Conservation (phyloP, 208 protist species). For the Acanthamoeba castellanii region DNA sequence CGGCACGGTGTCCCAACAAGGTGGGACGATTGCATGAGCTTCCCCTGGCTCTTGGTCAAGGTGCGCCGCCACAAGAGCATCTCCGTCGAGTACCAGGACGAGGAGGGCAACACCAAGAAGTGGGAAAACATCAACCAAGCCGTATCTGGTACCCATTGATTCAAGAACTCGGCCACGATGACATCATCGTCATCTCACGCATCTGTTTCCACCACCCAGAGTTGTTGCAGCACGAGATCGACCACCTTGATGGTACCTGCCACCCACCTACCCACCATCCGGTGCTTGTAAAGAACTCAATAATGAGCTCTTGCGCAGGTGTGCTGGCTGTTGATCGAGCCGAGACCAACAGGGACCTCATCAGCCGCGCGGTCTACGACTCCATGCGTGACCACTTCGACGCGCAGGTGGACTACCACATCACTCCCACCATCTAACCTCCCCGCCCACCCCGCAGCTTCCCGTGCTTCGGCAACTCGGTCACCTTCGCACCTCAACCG, state of each 20-base stretch:
- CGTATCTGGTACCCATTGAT: constrained; percentile 18
- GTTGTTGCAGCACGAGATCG: constrained; percentile 58
- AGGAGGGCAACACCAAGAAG: constrained; percentile 32
- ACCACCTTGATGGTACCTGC: constrained; percentile 48
- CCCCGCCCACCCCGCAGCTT: neutral
- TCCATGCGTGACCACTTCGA: constrained; percentile 10
- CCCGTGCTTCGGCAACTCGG: too few species aligned
- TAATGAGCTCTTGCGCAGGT: neutral
- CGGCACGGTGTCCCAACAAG: neutral
- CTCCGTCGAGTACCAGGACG: constrained; percentile 38
- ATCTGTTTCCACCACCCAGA: neutral
- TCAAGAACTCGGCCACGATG: neutral
- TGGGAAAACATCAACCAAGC: constrained; percentile 35
- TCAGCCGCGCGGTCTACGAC: constrained; percentile 35
- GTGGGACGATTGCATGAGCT: constrained; percentile 73
- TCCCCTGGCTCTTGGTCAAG: constrained; percentile 53
- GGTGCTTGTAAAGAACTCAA: neutral
- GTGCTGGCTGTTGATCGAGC: constrained; percentile 36
- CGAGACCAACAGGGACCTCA: neutral
- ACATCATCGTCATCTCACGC: neutral
- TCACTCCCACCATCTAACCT: constrained; percentile 32
- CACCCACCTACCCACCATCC: neutral
- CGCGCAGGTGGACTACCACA: constrained; percentile 23
- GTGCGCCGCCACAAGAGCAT: constrained; percentile 17
- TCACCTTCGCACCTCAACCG: too few species aligned